Base-by-base conservation (phyloP, 768 basidiomycete genomes). In the Leccinum olivaceopallidum region DNA sequence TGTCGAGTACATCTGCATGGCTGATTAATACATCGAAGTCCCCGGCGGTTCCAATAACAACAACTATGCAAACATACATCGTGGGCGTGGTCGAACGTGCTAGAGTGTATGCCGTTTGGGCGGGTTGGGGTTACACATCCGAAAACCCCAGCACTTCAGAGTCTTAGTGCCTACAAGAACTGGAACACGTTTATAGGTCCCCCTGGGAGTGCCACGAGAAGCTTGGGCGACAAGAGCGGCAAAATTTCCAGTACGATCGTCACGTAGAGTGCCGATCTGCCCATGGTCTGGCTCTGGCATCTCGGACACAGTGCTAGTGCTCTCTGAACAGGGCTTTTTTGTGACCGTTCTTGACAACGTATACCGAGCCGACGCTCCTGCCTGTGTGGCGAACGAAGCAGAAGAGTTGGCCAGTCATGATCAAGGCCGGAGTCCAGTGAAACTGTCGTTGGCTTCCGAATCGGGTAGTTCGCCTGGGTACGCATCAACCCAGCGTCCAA, bases 1-100 rank as follows among this genome's bases (percentile, higher is more conserved):
- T 70, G 97, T 96, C 32, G 97, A 99, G 71, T 99, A 99, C 77
- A 99, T 99, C 75, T 90, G 97, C 62, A 99, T 99, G 97, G 97
- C 97, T 47, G 97, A 99, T 75, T 89, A 95, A 69, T 98, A 97
- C 73, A 90, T 98, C 71, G 97, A 99, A 76, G 97, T 99, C 8
- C 95, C 97, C 20, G 97, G 97, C 61, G 97, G 97, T 63, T 86
- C 90, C 20, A 98, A 99, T 75, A 98, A 98, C 82, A 95, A 98
- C 83, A 98, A 99, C 76, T 98, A 98, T 71, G 97, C 97, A 67
- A 99, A 99, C 74, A 97, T 99, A 68, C 70, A 99, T 99, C 69
- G 92, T 98, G 60, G 97, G 98, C 72, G 87, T 99, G 60, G 97
- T 96, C 47, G 95, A 99, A 77, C 88, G 97, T 65, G 84, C 94